These are phyloP conservation scores for Phaeosphaeriaceae sp. DNA, from an alignment of 2,329 filamentous ascomycete genomes.

Conservation along the genomic window DNA sequence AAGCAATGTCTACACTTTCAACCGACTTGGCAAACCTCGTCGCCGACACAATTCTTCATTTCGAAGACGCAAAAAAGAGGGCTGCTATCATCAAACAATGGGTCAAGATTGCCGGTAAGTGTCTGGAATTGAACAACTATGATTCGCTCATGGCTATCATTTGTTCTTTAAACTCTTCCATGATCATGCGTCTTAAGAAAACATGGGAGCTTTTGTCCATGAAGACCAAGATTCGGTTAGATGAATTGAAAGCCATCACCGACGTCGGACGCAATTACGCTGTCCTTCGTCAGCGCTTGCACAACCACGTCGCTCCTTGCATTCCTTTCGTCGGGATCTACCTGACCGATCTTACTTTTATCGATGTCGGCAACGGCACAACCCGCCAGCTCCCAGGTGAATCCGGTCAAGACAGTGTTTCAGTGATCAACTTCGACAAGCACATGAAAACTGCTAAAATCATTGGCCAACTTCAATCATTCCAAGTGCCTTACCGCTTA, in stretches of 20 bases:
- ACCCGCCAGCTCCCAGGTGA: constrained; percentile 74
- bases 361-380: constrained; percentile 90
- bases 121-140: constrained; percentile 90
- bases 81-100: constrained; percentile 93
- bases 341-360: constrained; percentile 92
- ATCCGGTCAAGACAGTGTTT: constrained; percentile 67
- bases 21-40: constrained; percentile 93
- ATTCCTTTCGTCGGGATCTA: constrained; percentile 96
- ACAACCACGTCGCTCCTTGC: constrained; percentile 88
- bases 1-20: constrained; percentile 90
- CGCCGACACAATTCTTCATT: constrained; percentile 86
- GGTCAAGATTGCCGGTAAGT: constrained; percentile 92
- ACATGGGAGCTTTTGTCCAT: constrained; percentile 90
- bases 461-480: constrained; percentile 92
- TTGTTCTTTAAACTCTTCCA: constrained; percentile 90
- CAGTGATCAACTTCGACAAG: constrained; percentile 97
- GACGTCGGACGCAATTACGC: constrained; percentile 92
- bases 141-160: constrained; percentile 97
- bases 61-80: constrained; percentile 91
- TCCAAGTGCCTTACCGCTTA: constrained; percentile 91
- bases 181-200: constrained; percentile 82
- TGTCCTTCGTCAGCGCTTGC: constrained; percentile 79
- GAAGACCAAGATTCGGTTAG: constrained; percentile 81
- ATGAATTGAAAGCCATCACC: constrained; percentile 80
- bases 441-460: constrained; percentile 93